These are phyloP conservation scores for Termitomyces sp. DNA, from an alignment of 768 basidiomycete species.

Conservation along the genomic window DNA sequence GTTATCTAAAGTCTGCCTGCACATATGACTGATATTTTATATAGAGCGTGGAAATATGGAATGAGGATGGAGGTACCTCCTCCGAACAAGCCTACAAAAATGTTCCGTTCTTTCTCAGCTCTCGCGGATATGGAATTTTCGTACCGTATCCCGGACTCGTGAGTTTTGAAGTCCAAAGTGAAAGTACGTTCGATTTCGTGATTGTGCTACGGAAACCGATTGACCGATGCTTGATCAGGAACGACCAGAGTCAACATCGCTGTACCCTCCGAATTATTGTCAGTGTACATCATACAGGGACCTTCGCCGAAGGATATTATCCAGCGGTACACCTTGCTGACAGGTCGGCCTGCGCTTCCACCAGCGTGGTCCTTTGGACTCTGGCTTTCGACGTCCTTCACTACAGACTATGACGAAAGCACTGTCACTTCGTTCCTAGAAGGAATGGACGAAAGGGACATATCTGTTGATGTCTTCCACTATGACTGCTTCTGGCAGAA, in stretches of 20 bases:
- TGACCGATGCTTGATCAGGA: constrained; percentile 6
- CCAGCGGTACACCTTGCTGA: constrained; percentile 27
- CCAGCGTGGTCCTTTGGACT: constrained; percentile 45
- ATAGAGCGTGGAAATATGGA: constrained; percentile 35
- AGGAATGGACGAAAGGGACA: constrained; percentile 34
- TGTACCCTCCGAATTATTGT: constrained; percentile 32
- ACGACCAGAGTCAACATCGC: constrained; percentile 25
- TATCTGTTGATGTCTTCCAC: constrained; percentile 37
- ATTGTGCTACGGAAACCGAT: neutral
- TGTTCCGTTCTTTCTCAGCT: constrained; percentile 31
- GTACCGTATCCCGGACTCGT: constrained; percentile 41
- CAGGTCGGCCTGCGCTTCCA: constrained; percentile 37
- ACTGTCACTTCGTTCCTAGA: constrained; percentile 39
- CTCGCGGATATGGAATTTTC: constrained; percentile 40
- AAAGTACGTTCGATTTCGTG: constrained; percentile 24
- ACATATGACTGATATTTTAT: neutral
- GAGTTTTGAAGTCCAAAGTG: constrained; percentile 38
- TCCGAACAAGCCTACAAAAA: constrained; percentile 29
- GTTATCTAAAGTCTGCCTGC: neutral
- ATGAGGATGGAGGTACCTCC: constrained; percentile 29
- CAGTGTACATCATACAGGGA: constrained; percentile 38
- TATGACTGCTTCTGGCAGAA: constrained; percentile 40
- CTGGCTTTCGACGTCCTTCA: constrained; percentile 43
- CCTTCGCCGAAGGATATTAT: constrained; percentile 24
- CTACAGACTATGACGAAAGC: constrained; percentile 36